Conservation (phyloP, 352 stramenopile genomes). For the Pythium coloratum region DNA sequence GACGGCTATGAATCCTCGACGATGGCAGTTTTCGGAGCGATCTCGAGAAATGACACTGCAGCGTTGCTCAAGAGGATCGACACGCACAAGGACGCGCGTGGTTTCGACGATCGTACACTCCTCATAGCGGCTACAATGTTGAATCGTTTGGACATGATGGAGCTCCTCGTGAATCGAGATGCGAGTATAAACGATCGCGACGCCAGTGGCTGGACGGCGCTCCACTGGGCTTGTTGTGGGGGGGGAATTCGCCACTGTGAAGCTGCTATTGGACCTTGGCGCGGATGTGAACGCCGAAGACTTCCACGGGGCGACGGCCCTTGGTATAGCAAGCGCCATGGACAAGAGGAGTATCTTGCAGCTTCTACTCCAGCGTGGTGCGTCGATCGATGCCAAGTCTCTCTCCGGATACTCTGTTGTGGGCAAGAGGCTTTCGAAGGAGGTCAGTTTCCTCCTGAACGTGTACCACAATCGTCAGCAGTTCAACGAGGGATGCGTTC, state of each 20-base stretch:
- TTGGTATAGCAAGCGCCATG: too few species aligned
- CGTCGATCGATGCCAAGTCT: too few species aligned
- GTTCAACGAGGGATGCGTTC: slow-evolving; percentile 14
- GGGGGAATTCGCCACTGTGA: neutral
- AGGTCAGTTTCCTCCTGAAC: too few species aligned
- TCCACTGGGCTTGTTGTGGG: neutral
- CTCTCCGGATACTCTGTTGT: too few species aligned
- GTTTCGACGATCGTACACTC: slow-evolving; percentile 33
- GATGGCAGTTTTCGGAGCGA: too few species aligned
- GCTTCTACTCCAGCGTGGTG: too few species aligned
- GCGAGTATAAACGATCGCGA: neutral
- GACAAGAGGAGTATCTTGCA: too few species aligned
- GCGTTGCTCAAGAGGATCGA: neutral
- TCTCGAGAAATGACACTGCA: too few species aligned
- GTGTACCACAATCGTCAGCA: slow-evolving; percentile 17
- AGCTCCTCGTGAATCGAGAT: slow-evolving; percentile 25
- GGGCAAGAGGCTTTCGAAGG: too few species aligned
- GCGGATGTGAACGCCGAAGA: slow-evolving; percentile 6
- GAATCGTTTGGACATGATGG: slow-evolving; percentile 27
- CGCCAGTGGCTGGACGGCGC: neutral
- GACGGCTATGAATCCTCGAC: too few species aligned
- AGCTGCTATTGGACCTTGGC: neutral
- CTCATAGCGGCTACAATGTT: slow-evolving; percentile 48
- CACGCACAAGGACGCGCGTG: slow-evolving; percentile 19
- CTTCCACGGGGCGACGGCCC: slow-evolving; percentile 35